phyloP scores from a whole-genome alignment of 306 rosid genomes.

The Lathyrus aphaca region DNA sequence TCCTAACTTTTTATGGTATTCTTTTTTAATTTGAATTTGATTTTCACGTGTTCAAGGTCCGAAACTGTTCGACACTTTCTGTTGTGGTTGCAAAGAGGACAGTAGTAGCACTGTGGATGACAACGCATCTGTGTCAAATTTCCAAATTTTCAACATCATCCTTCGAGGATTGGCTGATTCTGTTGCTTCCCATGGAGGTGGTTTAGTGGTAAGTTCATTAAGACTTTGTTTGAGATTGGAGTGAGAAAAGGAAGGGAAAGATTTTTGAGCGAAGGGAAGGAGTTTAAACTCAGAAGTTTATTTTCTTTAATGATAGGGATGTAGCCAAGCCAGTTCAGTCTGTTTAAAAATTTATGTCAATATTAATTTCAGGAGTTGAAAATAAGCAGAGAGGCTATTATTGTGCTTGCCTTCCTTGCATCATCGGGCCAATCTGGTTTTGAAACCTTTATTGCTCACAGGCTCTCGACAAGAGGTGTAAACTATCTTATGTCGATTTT shows the following conservation, averaged over 20 bases:
- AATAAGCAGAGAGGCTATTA: conserved; percentile 63
- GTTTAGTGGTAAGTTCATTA: conserved; percentile 56
- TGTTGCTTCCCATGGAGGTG: conserved; percentile 54
- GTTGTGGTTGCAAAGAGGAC: conserved; percentile 58
- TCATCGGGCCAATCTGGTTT: conserved; percentile 86
- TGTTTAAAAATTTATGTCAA: conserved; percentile 21
- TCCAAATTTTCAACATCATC: conserved; percentile 46
- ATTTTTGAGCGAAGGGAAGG: neutral
- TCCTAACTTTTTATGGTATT: conserved; percentile 19
- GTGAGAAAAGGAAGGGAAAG: neutral
- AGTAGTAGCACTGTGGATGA: conserved; percentile 43
- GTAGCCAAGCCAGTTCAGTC: conserved; percentile 9
- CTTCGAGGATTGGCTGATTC: conserved; percentile 82
- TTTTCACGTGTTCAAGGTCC: conserved; percentile 70
- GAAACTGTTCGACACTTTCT: conserved; percentile 64
- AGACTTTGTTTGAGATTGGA: neutral
- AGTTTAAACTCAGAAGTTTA: no score
- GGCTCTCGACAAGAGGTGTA: conserved; percentile 49
- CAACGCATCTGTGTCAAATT: conserved; percentile 44
- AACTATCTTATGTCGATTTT: conserved; percentile 73
- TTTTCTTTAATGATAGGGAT: conserved; percentile 7
- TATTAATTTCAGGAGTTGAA: conserved; percentile 70
- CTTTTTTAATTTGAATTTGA: conserved; percentile 28
- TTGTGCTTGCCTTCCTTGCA: conserved; percentile 81
- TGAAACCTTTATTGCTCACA: conserved; percentile 63